Percentiles rank a stretch among this genome's conserved stretches.
Conservation (phyloP, 371 early-diverging fungal genomes). For the Circinella minor region DNA sequence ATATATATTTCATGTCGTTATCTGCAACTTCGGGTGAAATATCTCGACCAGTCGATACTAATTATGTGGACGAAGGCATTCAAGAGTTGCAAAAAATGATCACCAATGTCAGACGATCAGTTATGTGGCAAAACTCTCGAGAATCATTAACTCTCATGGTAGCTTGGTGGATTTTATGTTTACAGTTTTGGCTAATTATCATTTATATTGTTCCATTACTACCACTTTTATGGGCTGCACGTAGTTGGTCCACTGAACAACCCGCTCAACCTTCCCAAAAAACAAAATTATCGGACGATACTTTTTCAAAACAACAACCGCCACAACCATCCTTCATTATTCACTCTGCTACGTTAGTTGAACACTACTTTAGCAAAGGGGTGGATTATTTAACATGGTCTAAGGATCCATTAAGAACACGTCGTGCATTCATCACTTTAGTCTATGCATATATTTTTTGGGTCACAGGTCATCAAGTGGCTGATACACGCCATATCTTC, state of each 20-base stretch:
- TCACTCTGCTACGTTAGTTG: neutral
- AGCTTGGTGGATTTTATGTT: slow-evolving; percentile 17
- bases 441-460: slow-evolving; percentile 22
- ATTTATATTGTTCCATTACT: slow-evolving; percentile 17
- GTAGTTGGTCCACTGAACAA: slow-evolving; percentile 6
- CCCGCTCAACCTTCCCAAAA: neutral
- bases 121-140: slow-evolving; percentile 7
- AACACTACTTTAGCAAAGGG: neutral
- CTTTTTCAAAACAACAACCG: neutral
- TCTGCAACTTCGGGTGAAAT: neutral
- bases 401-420: slow-evolving; percentile 14
- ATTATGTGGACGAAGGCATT: neutral
- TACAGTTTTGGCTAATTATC: slow-evolving; percentile 9
- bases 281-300: neutral
- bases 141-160: slow-evolving; percentile 7
- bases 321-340: neutral
- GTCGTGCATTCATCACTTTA: slow-evolving; percentile 6
- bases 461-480: slow-evolving; percentile 24
- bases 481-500: slow-evolving; percentile 20
- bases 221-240: slow-evolving; percentile 17
- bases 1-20: neutral
- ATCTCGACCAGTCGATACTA: neutral
- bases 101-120: neutral
- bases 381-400: slow-evolving; percentile 13
- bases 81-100: neutral